Evolutionary conservation across 768 basidiomycete species (phyloP).

Genomic region (Lactarius vividus): DNA sequence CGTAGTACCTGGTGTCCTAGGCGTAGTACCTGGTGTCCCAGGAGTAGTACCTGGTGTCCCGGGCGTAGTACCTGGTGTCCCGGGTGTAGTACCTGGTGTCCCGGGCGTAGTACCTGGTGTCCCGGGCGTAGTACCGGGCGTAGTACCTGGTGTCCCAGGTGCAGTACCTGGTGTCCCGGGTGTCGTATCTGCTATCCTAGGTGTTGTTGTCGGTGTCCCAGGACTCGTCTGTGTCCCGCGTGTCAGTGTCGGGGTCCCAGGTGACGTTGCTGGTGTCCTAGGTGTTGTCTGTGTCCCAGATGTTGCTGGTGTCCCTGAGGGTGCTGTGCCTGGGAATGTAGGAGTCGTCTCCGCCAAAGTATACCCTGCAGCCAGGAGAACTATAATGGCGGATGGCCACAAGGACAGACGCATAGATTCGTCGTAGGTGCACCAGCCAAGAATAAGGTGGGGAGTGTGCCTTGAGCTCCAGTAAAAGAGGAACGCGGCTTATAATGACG

Average conservation of each 20-base stretch:
- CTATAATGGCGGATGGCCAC: background rate
- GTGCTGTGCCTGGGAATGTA: too few relatives aligned
- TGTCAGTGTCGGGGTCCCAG: too few relatives aligned
- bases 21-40: background rate
- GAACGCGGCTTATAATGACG: too few relatives aligned
- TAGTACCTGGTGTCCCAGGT: background rate
- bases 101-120: background rate
- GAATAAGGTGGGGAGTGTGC: background rate
- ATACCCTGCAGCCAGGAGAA: constrained; percentile 8
- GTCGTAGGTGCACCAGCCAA: background rate
- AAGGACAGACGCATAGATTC: constrained; percentile 3
- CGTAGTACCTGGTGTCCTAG: too few relatives aligned
- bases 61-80: background rate
- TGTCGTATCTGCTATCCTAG: background rate
- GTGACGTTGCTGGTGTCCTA: background rate
- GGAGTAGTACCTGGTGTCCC: background rate
- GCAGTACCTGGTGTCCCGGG: background rate
- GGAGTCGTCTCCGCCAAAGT: background rate
- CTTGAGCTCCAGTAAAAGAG: background rate
- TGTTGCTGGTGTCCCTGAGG: too few relatives aligned
- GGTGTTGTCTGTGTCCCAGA: too few relatives aligned
- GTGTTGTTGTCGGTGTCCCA: too few relatives aligned
- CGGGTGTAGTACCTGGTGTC: background rate
- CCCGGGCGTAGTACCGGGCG: background rate
- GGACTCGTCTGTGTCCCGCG: too few relatives aligned